A percentile compares a stretch with the other conserved stretches of the same genome.
Evolutionary conservation across 768 basidiomycete species (phyloP).

Genomic region (Termitomyces sp.): DNA sequence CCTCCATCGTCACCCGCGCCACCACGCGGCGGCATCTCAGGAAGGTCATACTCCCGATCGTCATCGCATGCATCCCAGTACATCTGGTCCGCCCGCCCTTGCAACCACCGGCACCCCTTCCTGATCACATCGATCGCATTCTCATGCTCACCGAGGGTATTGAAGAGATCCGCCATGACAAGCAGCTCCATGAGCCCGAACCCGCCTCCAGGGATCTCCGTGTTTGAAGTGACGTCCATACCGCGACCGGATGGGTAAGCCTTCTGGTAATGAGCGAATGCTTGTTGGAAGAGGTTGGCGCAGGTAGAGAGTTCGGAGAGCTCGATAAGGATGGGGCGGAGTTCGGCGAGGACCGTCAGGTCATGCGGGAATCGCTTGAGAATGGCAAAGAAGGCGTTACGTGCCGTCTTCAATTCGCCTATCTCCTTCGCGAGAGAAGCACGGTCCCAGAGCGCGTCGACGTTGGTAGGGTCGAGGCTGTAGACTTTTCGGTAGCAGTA

Average conservation of each 20-base stretch:
- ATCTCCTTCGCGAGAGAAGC: conserved; percentile 78
- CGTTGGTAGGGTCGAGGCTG: conserved; percentile 75
- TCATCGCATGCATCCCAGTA: conserved; percentile 84
- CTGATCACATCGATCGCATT: conserved; percentile 68
- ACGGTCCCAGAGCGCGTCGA: conserved; percentile 87
- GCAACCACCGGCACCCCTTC: conserved; percentile 86
- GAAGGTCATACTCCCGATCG: conserved; percentile 84
- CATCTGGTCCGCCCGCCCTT: conserved; percentile 68
- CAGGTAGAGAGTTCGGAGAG: conserved; percentile 66
- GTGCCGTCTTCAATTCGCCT: conserved; percentile 65
- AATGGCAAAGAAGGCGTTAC: conserved; percentile 64
- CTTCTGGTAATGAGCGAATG: conserved; percentile 67
- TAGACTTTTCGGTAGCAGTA: conserved; percentile 90
- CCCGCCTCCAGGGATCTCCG: conserved; percentile 41
- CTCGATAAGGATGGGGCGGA: conserved; percentile 76
- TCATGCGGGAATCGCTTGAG: conserved; percentile 79
- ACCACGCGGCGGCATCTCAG: conserved; percentile 27
- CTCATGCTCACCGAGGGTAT: conserved; percentile 66
- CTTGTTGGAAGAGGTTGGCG: conserved; percentile 64
- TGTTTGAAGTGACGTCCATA: conserved; percentile 26
- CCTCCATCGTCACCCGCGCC: conserved; percentile 40
- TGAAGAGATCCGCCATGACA: conserved; percentile 82
- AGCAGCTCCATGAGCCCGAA: conserved; percentile 74
- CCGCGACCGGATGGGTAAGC: conserved; percentile 44
- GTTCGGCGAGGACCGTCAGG: conserved; percentile 72